A percentile compares a stretch with the other conserved stretches of the same genome.
Evolutionary conservation across 202 grass and related monocot genomes (phyloP).

Genomic region (Digitaria exilis): DNA sequence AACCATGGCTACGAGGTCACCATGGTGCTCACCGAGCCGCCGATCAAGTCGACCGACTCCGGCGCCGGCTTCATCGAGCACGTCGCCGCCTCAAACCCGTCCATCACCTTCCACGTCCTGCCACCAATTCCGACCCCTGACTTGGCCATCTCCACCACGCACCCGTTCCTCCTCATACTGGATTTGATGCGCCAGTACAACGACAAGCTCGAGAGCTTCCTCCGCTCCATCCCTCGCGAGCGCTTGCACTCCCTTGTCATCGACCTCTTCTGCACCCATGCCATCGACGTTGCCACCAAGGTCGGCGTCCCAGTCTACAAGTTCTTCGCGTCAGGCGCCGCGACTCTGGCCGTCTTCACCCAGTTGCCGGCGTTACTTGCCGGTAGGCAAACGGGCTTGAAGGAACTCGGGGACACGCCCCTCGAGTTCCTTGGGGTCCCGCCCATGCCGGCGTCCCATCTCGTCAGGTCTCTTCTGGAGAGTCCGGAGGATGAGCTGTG

Average conservation of each 20-base stretch:
- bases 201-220: slow-evolving; percentile 45
- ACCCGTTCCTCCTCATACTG: slow-evolving; percentile 41
- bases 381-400: slow-evolving; percentile 3
- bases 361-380: slow-evolving; percentile 22
- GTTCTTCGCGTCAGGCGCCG: slow-evolving; percentile 45
- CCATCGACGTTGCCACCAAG: slow-evolving; percentile 44
- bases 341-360: slow-evolving; percentile 17
- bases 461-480: slow-evolving; percentile 21
- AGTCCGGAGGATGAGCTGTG: slow-evolving; percentile 32
- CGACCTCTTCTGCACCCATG: slow-evolving; percentile 58
- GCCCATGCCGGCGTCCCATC: slow-evolving; percentile 49
- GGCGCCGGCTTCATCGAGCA: slow-evolving; percentile 23
- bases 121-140: slow-evolving; percentile 26
- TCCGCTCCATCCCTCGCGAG: slow-evolving; percentile 35
- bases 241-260: slow-evolving; percentile 50
- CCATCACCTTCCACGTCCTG: slow-evolving; percentile 64
- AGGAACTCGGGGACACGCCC: slow-evolving; percentile 44
- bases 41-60: slow-evolving; percentile 16
- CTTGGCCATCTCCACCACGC: slow-evolving; percentile 10
- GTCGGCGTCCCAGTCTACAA: slow-evolving; percentile 49
- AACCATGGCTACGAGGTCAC: slow-evolving; percentile 39
- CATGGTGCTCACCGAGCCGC: slow-evolving; percentile 42
- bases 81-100: slow-evolving; percentile 45
- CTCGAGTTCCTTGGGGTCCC: slow-evolving; percentile 49
- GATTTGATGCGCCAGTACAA: slow-evolving; percentile 32